Evolutionary conservation across 495 filamentous ascomycete genomes (phyloP).

Genomic region (Ramalina intermedia): DNA sequence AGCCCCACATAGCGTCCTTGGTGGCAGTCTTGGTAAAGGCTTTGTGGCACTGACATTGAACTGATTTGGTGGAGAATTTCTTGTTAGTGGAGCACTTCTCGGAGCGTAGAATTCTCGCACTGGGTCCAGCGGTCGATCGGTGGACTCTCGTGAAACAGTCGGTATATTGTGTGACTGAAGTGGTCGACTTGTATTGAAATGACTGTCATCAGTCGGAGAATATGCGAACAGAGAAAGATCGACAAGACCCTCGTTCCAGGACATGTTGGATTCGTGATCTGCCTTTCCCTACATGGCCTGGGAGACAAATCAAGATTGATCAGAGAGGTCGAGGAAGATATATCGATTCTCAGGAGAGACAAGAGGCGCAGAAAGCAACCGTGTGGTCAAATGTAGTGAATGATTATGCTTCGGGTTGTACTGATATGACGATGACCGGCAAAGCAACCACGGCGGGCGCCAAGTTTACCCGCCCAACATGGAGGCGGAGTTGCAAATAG

Average conservation of each 20-base stretch:
- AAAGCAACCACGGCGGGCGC: neutral
- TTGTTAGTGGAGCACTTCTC: neutral
- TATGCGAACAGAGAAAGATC: slow-evolving; percentile 17
- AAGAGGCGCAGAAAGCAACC: neutral
- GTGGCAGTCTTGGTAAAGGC: slow-evolving; percentile 10
- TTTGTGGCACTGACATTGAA: neutral
- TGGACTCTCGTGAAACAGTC: neutral
- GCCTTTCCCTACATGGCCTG: neutral
- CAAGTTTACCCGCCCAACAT: slow-evolving; percentile 3
- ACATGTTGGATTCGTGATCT: slow-evolving; percentile 4
- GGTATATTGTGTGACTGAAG: neutral
- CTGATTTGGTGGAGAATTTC: slow-evolving; percentile 1
- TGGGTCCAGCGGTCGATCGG: neutral
- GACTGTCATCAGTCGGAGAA: slow-evolving; percentile 12
- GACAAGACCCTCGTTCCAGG: slow-evolving; percentile 9
- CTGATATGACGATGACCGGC: neutral
- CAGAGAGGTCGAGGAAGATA: neutral
- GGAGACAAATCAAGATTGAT: neutral
- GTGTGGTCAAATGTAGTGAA: neutral
- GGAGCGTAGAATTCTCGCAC: slow-evolving; percentile 4
- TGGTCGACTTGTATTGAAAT: slow-evolving; percentile 2
- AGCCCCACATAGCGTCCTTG: slow-evolving; percentile 6
- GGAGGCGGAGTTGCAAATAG: slow-evolving; percentile 1
- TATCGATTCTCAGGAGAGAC: neutral
- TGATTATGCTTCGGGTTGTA: neutral